Evolutionary conservation across 2,329 filamentous ascomycete genomes (phyloP), one percentile per base, ranked within the genome.

Genomic region (Epichloe hybrida): DNA sequence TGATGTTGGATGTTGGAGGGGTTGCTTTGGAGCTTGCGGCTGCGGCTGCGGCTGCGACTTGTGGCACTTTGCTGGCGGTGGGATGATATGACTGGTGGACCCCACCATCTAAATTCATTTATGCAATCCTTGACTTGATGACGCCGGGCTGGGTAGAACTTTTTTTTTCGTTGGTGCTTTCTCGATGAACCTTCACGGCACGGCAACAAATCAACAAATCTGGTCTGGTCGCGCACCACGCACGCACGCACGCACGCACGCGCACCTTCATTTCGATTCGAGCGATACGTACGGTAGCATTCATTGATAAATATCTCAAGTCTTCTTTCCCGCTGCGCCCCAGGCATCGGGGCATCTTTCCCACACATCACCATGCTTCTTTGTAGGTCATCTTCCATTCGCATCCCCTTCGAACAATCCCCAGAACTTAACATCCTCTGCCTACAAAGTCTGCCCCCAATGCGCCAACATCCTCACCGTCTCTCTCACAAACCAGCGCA

Each of bases 391-490:
- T 57, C 35, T 20, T 20, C 12, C 49, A 31, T n/a, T 38, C 36
- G 36, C 36, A 13, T 38, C 36, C 36, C 15, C 36, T n/a, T 7
- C 4, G 3, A 31, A 31, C 27, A 45, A 35, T 13, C 21, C 17
- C 15, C 27, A 43, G 35, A 37, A 20, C 37, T 51, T 51, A 54
- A 48, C 36, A 36, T 48, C 38, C 21, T 35, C 31, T 50, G 36
- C 59, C n/a, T n/a, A 3, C 21, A 46, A 46, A 86, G 85, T 91
- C 79, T 93, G 87, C 68, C 87, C 87, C 48, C 80, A 80, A 65
- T 93, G 87, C 75, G 82, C 82, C 68, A 93, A 91, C 72, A 82
- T 88, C 68, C 80, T 93, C 63, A 88, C 84, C 62, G 83, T 91
- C 61, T 81, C 81, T 53, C 65, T 72, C 47, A 75, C 74, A 56